Conservation (phyloP, 768 basidiomycete genomes). For the Cubamyces sp. region DNA sequence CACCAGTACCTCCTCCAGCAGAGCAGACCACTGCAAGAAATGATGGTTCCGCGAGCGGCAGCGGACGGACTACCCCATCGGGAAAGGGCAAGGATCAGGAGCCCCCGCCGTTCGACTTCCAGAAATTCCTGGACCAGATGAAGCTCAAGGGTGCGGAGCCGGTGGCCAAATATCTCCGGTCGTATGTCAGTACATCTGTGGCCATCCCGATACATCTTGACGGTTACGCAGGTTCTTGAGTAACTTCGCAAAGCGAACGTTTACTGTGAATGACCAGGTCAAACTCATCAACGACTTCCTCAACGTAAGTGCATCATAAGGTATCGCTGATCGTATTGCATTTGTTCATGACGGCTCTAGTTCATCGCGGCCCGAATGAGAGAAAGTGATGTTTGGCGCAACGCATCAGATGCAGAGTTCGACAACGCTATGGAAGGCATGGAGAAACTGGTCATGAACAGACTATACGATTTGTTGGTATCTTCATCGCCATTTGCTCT, state of each 20-base stretch:
- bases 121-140: slow-evolving; percentile 94
- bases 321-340: neutral
- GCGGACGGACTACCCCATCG: slow-evolving; percentile 29
- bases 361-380: slow-evolving; percentile 93
- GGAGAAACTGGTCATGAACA: slow-evolving; percentile 99
- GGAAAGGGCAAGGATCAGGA: slow-evolving; percentile 36
- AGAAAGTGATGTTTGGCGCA: slow-evolving; percentile 81
- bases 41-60: slow-evolving; percentile 15
- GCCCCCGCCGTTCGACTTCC: slow-evolving; percentile 82
- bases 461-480: slow-evolving; percentile 91
- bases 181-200: slow-evolving; percentile 58
- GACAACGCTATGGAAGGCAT: slow-evolving; percentile 98
- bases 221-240: slow-evolving; percentile 76
- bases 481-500: neutral
- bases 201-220: slow-evolving; percentile 5
- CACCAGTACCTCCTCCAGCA: slow-evolving; percentile 3
- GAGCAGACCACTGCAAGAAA: slow-evolving; percentile 25
- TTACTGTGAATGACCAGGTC: slow-evolving; percentile 91
- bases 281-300: slow-evolving; percentile 96
- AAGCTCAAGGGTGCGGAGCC: slow-evolving; percentile 86
- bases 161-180: slow-evolving; percentile 92
- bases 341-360: slow-evolving; percentile 40
- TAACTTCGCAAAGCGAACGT: slow-evolving; percentile 90
- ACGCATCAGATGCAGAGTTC: slow-evolving; percentile 79
- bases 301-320: slow-evolving; percentile 51